Evolutionary conservation across 129 eudicot genomes (phyloP), one percentile per base, ranked within the genome.

Genomic region (Centrapalus pauciflorus): DNA sequence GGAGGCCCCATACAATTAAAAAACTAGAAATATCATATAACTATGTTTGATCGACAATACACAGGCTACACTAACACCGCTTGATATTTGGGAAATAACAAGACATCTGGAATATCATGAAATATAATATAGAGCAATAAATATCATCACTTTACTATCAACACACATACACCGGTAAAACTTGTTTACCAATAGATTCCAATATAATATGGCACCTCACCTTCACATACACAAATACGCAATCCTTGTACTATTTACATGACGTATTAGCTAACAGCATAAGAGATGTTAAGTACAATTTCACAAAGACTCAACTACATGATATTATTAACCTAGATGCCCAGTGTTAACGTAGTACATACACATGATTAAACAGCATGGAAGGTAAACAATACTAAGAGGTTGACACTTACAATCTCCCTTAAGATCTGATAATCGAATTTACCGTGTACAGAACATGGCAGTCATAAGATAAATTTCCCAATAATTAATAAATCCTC

Each of bases 1-100:
- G 21, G 45, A 41, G 64, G 58, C 32, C 24, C 65, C 48, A 69
- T 55, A 46, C 25, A 52, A 24, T 33, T 35, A 79, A 30, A 43
- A 72, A 35, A 45, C 50, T 60, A 33, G 37, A 33, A 17, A 26
- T 46, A 28, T 71, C 64, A 73, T 10, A 48, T 24, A 61, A 35
- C 70, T 25, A 61, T n/a, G 25, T 9, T 17, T 26, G 45, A 64
- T 16, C 21, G 14, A 45, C 4, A 48, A 3, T 7, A 55, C 38
- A 7, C 65, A 65, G 12, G 59, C 29, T 45, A 3, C 45, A 41
- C 19, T 7, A 3, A 20, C 21, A 66, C 24, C 9, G 35, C 33
- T 16, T 7, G 14, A 61, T 72, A 61, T 64, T 51, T 30, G 14
- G 50, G 61, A 38, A 60, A 28, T 24, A 14, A 48, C 8, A 60